phyloP scores from a whole-genome alignment of 1,139 yeast genomes.

The Geotrichum bryndzae region DNA sequence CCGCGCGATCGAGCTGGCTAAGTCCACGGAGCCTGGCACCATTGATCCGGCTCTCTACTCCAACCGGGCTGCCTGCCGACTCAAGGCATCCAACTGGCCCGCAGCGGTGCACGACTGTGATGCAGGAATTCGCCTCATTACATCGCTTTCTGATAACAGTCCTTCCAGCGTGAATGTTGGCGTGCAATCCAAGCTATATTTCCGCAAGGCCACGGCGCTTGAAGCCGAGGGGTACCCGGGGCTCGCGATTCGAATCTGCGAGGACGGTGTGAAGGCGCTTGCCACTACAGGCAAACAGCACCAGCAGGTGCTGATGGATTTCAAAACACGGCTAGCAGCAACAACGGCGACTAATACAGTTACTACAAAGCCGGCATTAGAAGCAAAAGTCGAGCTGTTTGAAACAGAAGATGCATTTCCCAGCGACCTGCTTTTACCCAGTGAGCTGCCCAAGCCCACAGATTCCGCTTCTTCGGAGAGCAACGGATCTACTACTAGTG shows the following conservation, averaged over 20 bases:
- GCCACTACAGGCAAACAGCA: background rate
- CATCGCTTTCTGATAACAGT: background rate
- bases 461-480: background rate
- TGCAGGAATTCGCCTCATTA: conserved; percentile 41
- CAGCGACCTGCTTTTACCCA: background rate
- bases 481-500: background rate
- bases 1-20: conserved; percentile 52
- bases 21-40: conserved; percentile 37
- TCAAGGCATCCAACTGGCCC: conserved; percentile 48
- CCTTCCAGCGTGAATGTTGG: background rate
- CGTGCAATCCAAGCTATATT: conserved; percentile 48
- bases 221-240: conserved; percentile 34
- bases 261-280: conserved; percentile 38
- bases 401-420: conserved; percentile 14
- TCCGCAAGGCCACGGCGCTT: conserved; percentile 51
- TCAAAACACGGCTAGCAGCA: conserved; percentile 25
- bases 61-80: conserved; percentile 76
- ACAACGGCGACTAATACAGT: conserved; percentile 15
- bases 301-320: background rate
- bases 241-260: conserved; percentile 39
- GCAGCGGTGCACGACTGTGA: conserved; percentile 52
- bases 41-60: conserved; percentile 68
- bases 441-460: background rate
- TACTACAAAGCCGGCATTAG: conserved; percentile 21
- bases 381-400: conserved; percentile 18